Conservation (phyloP, 495 filamentous ascomycete genomes). For the Lasiosphaeriaceae sp. region DNA sequence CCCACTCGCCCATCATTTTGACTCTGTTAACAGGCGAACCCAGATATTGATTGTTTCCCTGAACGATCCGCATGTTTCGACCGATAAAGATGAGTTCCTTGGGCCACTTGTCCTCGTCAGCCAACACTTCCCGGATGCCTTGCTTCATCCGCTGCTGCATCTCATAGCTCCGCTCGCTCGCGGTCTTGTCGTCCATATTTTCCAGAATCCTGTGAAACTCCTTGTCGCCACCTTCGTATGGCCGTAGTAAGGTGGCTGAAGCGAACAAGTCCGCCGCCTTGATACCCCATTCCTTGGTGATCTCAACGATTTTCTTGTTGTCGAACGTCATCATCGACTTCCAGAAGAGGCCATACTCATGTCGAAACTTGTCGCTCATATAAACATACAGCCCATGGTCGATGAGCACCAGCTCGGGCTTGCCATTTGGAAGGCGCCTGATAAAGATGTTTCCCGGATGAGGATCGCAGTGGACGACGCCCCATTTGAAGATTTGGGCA, state of each 20-base stretch:
- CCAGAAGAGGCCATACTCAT: conserved; percentile 91
- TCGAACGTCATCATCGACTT: conserved; percentile 90
- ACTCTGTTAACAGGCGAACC: conserved; percentile 92
- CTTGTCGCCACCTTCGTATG: conserved; percentile 80
- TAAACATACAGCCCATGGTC: conserved; percentile 95
- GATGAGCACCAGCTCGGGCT: conserved; percentile 87
- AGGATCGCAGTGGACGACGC: conserved; percentile 89
- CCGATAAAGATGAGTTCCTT: conserved; percentile 93
- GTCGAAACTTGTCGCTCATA: conserved; percentile 78
- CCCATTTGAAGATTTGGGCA: conserved; percentile 96
- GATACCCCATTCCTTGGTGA: conserved; percentile 79
- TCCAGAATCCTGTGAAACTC: conserved; percentile 57
- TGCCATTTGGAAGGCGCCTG: conserved; percentile 73
- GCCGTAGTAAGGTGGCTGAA: conserved; percentile 80
- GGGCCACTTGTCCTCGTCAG: conserved; percentile 89
- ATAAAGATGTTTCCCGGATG: conserved; percentile 98
- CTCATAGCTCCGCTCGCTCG: conserved; percentile 68
- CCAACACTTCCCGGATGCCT: conserved; percentile 77
- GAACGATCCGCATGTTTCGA: conserved; percentile 89
- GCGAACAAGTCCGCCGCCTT: conserved; percentile 87
- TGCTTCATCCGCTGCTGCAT: conserved; percentile 81
- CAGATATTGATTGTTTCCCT: conserved; percentile 63
- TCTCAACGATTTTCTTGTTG: conserved; percentile 66
- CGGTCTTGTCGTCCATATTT: conserved; percentile 52
- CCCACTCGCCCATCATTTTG: conserved; percentile 92